These are phyloP conservation scores for Oryza australiensis DNA, from an alignment of 176 grass and related monocot genomes.

Conservation along the genomic window DNA sequence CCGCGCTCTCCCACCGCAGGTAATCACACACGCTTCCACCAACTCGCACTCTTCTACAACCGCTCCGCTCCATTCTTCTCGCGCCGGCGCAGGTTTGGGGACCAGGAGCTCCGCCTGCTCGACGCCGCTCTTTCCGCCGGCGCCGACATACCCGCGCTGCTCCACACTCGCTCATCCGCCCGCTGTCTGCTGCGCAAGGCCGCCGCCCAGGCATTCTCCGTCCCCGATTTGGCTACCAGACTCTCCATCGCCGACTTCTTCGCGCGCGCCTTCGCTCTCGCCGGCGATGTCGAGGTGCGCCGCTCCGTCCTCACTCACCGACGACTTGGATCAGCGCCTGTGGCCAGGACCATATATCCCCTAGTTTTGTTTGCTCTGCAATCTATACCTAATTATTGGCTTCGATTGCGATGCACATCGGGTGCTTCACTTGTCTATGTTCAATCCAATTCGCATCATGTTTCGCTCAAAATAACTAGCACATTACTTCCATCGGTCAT, in stretches of 20 bases:
- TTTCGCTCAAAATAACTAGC: background rate
- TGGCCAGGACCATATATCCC: background rate
- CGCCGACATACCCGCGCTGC: conserved; percentile 40
- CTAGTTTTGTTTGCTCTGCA: no score
- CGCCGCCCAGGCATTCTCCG: conserved; percentile 3
- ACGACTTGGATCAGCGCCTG: background rate
- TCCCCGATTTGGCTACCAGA: conserved; percentile 17
- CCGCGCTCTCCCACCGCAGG: conserved; percentile 42
- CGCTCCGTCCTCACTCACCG: no score
- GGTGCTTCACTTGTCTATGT: background rate
- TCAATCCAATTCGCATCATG: background rate
- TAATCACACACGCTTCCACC: background rate
- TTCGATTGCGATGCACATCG: background rate
- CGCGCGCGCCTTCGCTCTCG: conserved; percentile 60
- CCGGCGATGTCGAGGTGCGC: conserved; percentile 71
- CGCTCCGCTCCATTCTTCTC: background rate
- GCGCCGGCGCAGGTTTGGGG: conserved; percentile 40
- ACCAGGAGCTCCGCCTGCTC: conserved; percentile 47
- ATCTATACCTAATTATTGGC: background rate
- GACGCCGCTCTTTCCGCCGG: conserved; percentile 52
- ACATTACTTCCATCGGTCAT: background rate
- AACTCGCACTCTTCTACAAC: no score
- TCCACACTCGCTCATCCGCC: conserved; percentile 48
- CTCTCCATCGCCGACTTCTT: conserved; percentile 71
- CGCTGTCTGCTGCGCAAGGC: conserved; percentile 36